These are phyloP conservation scores for Rhizomucor pusillus DNA, from an alignment of 371 early-diverging fungal genomes.

Conservation along the genomic window DNA sequence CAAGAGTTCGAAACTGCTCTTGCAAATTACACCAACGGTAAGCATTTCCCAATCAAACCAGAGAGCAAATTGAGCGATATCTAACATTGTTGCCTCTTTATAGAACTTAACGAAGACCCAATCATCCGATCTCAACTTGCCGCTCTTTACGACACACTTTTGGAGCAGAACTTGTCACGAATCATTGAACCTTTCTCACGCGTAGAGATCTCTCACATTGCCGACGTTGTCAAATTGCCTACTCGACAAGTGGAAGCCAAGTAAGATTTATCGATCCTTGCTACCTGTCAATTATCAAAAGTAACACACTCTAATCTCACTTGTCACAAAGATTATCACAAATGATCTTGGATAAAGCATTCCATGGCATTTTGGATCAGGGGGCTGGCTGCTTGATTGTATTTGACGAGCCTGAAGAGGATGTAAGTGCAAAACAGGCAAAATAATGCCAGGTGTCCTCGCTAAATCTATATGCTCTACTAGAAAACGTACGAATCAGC, in stretches of 20 bases:
- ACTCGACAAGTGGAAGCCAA: conserved; percentile 91
- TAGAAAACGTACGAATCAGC: conserved; percentile 89
- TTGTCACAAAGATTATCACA: conserved; percentile 71
- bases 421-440: conserved; percentile 51
- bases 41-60: background rate
- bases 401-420: conserved; percentile 86
- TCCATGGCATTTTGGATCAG: conserved; percentile 96
- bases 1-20: conserved; percentile 92
- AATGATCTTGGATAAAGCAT: conserved; percentile 97
- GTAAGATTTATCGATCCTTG: conserved; percentile 22
- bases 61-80: background rate
- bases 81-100: background rate
- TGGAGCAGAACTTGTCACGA: conserved; percentile 96
- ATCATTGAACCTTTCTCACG: conserved; percentile 98
- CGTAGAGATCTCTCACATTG: conserved; percentile 95
- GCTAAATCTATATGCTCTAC: background rate
- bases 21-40: conserved; percentile 79
- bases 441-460: background rate
- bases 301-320: background rate
- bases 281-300: no score
- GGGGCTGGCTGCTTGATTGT: conserved; percentile 93
- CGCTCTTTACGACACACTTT: conserved; percentile 92
- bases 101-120: conserved; percentile 87
- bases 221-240: conserved; percentile 88
- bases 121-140: conserved; percentile 90